Conservation (phyloP, 345 rosid genomes). For the Citropsis articulata region DNA sequence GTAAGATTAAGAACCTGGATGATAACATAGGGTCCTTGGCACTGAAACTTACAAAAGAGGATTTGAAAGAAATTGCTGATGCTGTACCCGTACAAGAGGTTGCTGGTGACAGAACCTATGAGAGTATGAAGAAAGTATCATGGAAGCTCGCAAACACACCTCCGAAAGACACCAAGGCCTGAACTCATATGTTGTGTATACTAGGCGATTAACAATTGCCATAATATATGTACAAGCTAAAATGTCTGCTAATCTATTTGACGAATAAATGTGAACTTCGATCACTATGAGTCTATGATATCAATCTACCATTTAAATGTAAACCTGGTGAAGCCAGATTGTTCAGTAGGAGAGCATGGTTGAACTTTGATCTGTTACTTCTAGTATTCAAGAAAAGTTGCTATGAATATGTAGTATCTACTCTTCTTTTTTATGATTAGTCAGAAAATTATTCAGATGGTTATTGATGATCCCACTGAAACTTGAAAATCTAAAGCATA, state of each 20-base stretch:
- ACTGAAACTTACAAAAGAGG: conserved; percentile 32
- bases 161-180: neutral
- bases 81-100: conserved; percentile 44
- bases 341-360: neutral
- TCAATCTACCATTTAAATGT: neutral
- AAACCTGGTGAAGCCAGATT: neutral
- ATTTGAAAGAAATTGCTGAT: conserved; percentile 36
- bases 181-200: neutral
- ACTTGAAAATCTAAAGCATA: no score
- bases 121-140: conserved; percentile 4
- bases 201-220: neutral
- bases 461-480: no score
- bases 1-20: conserved; percentile 51
- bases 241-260: neutral
- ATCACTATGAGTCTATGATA: neutral
- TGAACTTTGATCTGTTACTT: neutral
- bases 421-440: neutral
- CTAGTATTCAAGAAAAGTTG: neutral
- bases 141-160: conserved; percentile 52
- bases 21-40: conserved; percentile 38
- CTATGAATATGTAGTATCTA: neutral
- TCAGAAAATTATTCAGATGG: no score
- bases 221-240: neutral
- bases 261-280: neutral
- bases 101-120: conserved; percentile 36